These are phyloP conservation scores for Thalassiosira allenii DNA, from an alignment of 352 stramenopile species.

Conservation along the genomic window DNA sequence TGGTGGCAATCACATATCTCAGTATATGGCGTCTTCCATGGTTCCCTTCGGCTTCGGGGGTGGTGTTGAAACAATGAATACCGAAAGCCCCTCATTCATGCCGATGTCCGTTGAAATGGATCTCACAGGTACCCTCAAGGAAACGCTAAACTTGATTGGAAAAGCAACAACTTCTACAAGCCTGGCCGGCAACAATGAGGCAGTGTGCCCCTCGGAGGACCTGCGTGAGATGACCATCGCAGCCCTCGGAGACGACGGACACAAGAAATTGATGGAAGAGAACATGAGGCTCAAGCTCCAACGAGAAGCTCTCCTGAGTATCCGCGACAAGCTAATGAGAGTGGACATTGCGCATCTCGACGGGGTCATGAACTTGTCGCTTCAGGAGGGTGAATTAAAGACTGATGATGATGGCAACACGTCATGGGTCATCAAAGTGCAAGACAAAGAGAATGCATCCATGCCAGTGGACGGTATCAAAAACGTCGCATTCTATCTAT, in stretches of 20 bases:
- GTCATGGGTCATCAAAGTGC: background rate
- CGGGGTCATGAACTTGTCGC: background rate
- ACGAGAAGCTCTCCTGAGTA: background rate
- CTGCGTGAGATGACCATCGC: background rate
- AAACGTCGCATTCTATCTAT: background rate
- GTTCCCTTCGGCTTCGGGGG: too few relatives aligned
- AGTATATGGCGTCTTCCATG: too few relatives aligned
- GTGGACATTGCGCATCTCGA: background rate
- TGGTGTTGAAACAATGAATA: too few relatives aligned
- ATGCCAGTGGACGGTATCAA: background rate
- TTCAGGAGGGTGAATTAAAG: slow-evolving; percentile 8
- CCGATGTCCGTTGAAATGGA: slow-evolving; percentile 14
- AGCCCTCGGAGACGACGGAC: slow-evolving; percentile 2
- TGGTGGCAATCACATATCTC: too few relatives aligned
- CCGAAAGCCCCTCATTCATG: slow-evolving; percentile 10
- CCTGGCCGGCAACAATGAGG: background rate
- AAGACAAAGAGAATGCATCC: background rate
- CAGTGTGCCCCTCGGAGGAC: background rate
- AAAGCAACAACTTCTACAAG: background rate
- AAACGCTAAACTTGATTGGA: slow-evolving; percentile 2
- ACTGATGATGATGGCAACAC: background rate
- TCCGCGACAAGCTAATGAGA: background rate
- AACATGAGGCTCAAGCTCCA: slow-evolving; percentile 2
- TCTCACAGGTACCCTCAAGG: background rate
- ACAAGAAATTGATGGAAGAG: background rate